Percentiles rank a stretch among this genome's conserved stretches.
Conservation (phyloP, 495 filamentous ascomycete species). For the Podospora fimiseda region DNA sequence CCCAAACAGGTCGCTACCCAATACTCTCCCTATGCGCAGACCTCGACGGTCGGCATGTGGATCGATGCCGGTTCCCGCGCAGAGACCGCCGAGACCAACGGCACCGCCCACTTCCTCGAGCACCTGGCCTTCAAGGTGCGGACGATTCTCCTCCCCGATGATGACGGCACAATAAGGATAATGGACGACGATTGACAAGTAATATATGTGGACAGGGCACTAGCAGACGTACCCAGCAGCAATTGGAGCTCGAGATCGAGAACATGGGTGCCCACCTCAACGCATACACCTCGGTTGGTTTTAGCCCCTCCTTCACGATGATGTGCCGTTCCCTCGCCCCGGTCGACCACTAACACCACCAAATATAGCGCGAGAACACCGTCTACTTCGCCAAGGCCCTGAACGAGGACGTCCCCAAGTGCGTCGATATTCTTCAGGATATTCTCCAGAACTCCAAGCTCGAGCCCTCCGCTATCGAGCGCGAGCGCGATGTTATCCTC, state of each 20-base stretch:
- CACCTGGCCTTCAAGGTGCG: conserved; percentile 98
- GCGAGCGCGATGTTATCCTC: conserved; percentile 95
- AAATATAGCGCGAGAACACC: conserved; percentile 83
- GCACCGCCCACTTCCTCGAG: conserved; percentile 98
- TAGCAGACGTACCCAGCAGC: conserved; percentile 83
- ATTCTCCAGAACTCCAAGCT: conserved; percentile 99
- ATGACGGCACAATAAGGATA: background rate
- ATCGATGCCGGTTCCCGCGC: conserved; percentile 98
- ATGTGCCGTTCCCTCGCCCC: conserved; percentile 2
- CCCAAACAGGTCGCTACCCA: conserved; percentile 80
- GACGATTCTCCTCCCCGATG: background rate
- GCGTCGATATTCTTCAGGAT: conserved; percentile 96
- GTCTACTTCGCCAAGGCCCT: conserved; percentile 99
- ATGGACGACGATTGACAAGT: background rate
- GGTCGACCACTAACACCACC: conserved; percentile 30
- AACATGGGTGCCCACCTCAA: conserved; percentile 99
- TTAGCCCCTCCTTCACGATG: conserved; percentile 1
- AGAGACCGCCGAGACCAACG: conserved; percentile 97
- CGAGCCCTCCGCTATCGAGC: conserved; percentile 84
- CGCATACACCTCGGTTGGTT: conserved; percentile 94
- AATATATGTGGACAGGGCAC: conserved; percentile 56
- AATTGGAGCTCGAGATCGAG: conserved; percentile 98
- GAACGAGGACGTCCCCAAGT: conserved; percentile 91
- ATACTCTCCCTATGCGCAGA: conserved; percentile 97
- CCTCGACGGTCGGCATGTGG: conserved; percentile 96